These are phyloP conservation scores for Boletus rubroflammeus DNA, from an alignment of 768 basidiomycete species.

Conservation along the genomic window DNA sequence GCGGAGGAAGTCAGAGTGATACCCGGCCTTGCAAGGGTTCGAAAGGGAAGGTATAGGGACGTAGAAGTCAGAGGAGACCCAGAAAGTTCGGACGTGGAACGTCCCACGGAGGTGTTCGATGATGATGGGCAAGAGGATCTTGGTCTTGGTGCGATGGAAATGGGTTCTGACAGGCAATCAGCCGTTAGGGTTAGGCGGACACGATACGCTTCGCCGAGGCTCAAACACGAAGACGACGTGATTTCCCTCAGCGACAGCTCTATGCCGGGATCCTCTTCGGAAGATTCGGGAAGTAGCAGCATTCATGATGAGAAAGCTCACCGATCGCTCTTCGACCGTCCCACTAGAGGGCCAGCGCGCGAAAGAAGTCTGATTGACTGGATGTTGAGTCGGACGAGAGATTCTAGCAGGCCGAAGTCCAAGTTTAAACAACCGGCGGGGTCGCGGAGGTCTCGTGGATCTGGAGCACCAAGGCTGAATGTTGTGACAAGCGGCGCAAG, in stretches of 20 bases:
- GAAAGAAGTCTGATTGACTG: slow-evolving; percentile 60
- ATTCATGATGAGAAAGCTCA: slow-evolving; percentile 34
- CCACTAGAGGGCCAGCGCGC: slow-evolving; percentile 22
- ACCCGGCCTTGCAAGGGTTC: slow-evolving; percentile 51
- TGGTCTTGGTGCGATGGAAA: not conserved
- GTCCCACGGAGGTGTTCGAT: not conserved
- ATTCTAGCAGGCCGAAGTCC: slow-evolving; percentile 11
- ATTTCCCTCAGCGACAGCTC: slow-evolving; percentile 26
- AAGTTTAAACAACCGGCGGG: slow-evolving; percentile 12
- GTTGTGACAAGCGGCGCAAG: slow-evolving; percentile 38
- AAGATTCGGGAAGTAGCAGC: slow-evolving; percentile 10
- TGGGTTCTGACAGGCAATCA: slow-evolving; percentile 14
- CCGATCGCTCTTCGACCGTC: slow-evolving; percentile 31
- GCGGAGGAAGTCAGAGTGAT: slow-evolving; percentile 40
- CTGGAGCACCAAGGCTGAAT: slow-evolving; percentile 26
- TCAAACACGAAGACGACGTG: slow-evolving; percentile 6
- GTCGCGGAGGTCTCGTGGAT: slow-evolving; percentile 12
- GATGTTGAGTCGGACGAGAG: slow-evolving; percentile 53
- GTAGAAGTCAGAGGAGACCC: slow-evolving; percentile 57
- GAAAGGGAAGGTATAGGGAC: slow-evolving; percentile 34
- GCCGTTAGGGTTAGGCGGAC: slow-evolving; percentile 23
- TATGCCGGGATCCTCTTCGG: slow-evolving; percentile 5
- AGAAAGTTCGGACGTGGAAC: slow-evolving; percentile 51
- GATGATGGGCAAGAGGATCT: not conserved
- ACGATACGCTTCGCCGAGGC: slow-evolving; percentile 5